Percentiles rank a stretch among this genome's conserved stretches.
Conservation (phyloP, 2,329 filamentous ascomycete genomes). For the Colletotrichum abscissum region DNA sequence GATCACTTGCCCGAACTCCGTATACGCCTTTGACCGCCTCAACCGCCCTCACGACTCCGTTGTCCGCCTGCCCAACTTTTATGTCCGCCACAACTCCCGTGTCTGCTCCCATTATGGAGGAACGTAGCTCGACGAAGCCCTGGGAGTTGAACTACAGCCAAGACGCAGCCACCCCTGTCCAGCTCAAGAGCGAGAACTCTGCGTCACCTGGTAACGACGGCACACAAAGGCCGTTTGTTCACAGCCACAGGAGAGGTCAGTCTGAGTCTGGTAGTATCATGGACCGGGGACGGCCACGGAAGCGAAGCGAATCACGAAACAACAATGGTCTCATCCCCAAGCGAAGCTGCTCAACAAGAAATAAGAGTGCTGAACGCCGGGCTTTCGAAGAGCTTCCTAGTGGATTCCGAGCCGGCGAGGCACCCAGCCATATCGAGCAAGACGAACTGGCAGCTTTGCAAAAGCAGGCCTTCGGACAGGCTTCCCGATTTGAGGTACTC, state of each 20-base stretch:
- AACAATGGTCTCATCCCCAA: constrained; percentile 51
- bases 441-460: constrained; percentile 64
- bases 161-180: constrained; percentile 43
- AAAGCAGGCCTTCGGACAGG: constrained; percentile 71
- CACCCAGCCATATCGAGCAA: constrained; percentile 56
- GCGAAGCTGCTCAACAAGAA: constrained; percentile 46
- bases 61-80: constrained; percentile 51
- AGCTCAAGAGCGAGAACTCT: constrained; percentile 40
- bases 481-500: constrained; percentile 73
- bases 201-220: constrained; percentile 45
- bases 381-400: constrained; percentile 72
- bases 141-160: constrained; percentile 51
- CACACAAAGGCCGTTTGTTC: constrained; percentile 41
- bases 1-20: constrained; percentile 51
- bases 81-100: constrained; percentile 49
- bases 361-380: constrained; percentile 61
- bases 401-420: constrained; percentile 67
- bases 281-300: constrained; percentile 71
- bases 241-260: constrained; percentile 61
- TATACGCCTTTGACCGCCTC: constrained; percentile 58
- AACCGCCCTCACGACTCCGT: constrained; percentile 54
- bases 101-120: constrained; percentile 59
- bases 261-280: constrained; percentile 70
- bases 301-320: constrained; percentile 57
- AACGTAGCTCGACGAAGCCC: constrained; percentile 54